Percentiles rank a stretch among this genome's conserved stretches.
Evolutionary conservation across 176 grass and related monocot genomes (phyloP).

Genomic region (Eremochloa ophiuroides): DNA sequence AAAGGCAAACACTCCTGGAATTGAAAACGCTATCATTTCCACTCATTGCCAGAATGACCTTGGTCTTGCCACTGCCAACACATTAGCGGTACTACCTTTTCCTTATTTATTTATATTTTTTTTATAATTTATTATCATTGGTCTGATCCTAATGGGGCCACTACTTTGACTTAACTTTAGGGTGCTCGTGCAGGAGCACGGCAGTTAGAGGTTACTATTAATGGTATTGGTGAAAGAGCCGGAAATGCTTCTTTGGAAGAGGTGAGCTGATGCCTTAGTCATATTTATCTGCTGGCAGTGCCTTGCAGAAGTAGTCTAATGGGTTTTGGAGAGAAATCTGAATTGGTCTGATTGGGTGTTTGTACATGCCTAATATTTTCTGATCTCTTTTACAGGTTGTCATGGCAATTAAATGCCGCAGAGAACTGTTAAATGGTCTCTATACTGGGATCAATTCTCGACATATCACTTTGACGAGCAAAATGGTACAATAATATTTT

Average conservation of each 20-base stretch:
- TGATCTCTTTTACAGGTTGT: constrained; percentile 52
- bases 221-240: constrained; percentile 97
- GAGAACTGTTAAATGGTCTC: constrained; percentile 69
- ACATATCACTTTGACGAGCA: constrained; percentile 88
- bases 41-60: constrained; percentile 99
- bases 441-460: constrained; percentile 85
- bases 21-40: constrained; percentile 86
- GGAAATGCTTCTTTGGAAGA: constrained; percentile 99
- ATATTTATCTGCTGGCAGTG: not conserved
- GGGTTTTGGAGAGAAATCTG: not conserved
- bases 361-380: not conserved
- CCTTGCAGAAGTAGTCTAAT: not conserved
- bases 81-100: constrained; percentile 63
- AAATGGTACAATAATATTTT: constrained; percentile 58
- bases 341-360: not conserved
- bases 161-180: constrained; percentile 59
- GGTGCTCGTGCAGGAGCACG: constrained; percentile 83
- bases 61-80: constrained; percentile 91
- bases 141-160: constrained; percentile 16
- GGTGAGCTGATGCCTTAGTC: constrained; percentile 38
- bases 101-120: constrained; percentile 10
- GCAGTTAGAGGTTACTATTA: constrained; percentile 94
- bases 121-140: not conserved
- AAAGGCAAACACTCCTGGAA: constrained; percentile 84
- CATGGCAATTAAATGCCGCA: constrained; percentile 82